Conservation (phyloP, 2,329 filamentous ascomycete genomes). For the Tolypocladium ovalisporum region DNA sequence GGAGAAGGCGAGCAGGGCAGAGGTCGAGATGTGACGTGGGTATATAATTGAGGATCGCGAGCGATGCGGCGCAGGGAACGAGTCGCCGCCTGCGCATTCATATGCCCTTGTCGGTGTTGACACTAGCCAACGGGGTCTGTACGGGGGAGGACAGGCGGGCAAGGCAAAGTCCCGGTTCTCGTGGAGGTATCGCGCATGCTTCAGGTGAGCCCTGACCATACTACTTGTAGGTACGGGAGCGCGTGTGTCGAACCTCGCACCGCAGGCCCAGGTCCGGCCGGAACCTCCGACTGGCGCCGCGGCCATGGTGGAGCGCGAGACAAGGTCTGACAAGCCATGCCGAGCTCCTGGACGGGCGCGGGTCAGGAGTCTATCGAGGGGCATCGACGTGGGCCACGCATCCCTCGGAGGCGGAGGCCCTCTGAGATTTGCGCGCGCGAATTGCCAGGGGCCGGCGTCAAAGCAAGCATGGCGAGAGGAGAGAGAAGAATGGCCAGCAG, state of each 20-base stretch:
- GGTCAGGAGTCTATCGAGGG: background rate
- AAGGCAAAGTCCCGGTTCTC: background rate
- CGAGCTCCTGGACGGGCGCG: background rate
- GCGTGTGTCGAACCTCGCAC: background rate
- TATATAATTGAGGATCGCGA: background rate
- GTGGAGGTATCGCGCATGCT: background rate
- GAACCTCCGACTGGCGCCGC: background rate
- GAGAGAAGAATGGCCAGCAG: background rate
- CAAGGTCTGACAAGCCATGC: background rate
- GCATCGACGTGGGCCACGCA: background rate
- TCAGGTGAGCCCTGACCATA: background rate
- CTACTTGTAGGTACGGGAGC: background rate
- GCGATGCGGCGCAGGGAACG: background rate
- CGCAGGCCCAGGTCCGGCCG: background rate
- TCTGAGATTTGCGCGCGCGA: background rate
- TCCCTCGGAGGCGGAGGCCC: background rate
- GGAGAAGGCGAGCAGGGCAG: background rate
- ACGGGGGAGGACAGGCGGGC: background rate
- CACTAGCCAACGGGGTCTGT: background rate
- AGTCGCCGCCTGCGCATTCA: background rate
- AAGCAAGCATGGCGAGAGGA: background rate
- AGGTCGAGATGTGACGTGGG: background rate
- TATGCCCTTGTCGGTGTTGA: background rate
- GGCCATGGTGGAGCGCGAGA: background rate
- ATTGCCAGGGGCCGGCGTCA: background rate